Evolutionary conservation across 2,329 filamentous ascomycete genomes (phyloP).

Genomic region (Capronia coronata): DNA sequence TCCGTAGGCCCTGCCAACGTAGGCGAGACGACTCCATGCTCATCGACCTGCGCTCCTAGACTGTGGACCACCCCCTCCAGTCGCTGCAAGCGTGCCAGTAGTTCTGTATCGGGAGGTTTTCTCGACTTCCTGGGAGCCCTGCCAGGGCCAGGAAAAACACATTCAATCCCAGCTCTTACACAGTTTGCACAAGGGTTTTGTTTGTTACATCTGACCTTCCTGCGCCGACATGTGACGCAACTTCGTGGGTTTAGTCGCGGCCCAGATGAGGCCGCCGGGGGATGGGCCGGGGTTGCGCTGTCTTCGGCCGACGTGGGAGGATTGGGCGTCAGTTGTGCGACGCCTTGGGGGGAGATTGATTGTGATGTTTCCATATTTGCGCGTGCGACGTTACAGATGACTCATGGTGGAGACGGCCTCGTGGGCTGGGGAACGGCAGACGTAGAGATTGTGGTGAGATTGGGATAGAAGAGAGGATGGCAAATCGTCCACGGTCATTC

Average conservation of each 20-base stretch:
- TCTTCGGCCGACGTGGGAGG: neutral
- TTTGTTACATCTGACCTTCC: constrained; percentile 47
- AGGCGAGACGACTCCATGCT: constrained; percentile 26
- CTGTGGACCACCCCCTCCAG: constrained; percentile 57
- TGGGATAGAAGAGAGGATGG: neutral
- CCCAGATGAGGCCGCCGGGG: constrained; percentile 3
- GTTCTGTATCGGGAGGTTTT: constrained; percentile 54
- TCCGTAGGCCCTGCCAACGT: constrained; percentile 12
- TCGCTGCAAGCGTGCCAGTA: constrained; percentile 51
- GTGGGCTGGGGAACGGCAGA: neutral
- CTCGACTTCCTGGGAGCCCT: constrained; percentile 54
- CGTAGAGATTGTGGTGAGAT: neutral
- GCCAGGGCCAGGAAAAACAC: constrained; percentile 57
- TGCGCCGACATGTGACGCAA: constrained; percentile 43
- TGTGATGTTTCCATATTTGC: neutral
- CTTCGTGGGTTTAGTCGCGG: constrained; percentile 36
- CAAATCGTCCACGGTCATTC: neutral
- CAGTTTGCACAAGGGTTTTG: constrained; percentile 45
- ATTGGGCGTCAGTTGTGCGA: neutral
- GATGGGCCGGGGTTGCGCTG: neutral
- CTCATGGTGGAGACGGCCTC: neutral
- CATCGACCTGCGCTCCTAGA: constrained; percentile 44
- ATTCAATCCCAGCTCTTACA: constrained; percentile 49
- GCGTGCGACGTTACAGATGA: neutral
- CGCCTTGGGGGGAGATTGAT: neutral